These are phyloP conservation scores for Pisolithus tinctorius DNA, from an alignment of 768 basidiomycete genomes.

Conservation along the genomic window DNA sequence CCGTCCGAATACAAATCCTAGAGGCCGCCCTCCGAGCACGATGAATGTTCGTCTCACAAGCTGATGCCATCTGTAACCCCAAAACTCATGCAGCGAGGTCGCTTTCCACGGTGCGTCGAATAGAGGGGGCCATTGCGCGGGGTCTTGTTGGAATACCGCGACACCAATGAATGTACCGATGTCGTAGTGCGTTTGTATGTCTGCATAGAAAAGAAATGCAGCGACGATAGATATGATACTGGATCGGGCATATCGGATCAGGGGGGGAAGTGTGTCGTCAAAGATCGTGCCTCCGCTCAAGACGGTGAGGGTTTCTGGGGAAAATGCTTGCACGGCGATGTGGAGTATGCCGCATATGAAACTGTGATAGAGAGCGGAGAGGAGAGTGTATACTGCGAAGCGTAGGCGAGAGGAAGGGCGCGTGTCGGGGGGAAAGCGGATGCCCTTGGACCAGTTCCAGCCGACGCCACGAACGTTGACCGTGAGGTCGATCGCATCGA, in stretches of 20 bases:
- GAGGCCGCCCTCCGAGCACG: conserved; percentile 22
- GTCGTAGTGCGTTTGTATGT: conserved; percentile 33
- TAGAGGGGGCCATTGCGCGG: conserved; percentile 27
- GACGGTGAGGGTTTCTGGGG: conserved; percentile 28
- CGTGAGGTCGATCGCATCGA: conserved; percentile 44
- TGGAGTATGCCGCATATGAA: conserved; percentile 41
- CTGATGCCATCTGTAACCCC: conserved; percentile 35
- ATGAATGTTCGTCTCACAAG: conserved; percentile 27
- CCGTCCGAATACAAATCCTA: conserved; percentile 37
- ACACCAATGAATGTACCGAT: conserved; percentile 18
- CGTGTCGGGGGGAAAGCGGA: conserved; percentile 28
- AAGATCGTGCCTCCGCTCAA: conserved; percentile 25
- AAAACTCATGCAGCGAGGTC: conserved; percentile 32
- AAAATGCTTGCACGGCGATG: conserved; percentile 39
- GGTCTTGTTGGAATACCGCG: conserved; percentile 22
- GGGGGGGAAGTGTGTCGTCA: conserved; percentile 25
- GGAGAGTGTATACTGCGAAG: conserved; percentile 32
- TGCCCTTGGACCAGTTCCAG: conserved; percentile 49
- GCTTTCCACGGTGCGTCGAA: conserved; percentile 29
- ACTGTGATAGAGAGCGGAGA: conserved; percentile 29
- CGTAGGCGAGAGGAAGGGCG: conserved; percentile 31
- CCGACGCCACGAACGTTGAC: conserved; percentile 51
- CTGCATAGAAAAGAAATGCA: conserved; percentile 39
- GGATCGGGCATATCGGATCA: conserved; percentile 30
- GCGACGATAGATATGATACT: conserved; percentile 36